phyloP scores from a whole-genome alignment of 352 stramenopile species.

The Phytophthora fragariae region DNA sequence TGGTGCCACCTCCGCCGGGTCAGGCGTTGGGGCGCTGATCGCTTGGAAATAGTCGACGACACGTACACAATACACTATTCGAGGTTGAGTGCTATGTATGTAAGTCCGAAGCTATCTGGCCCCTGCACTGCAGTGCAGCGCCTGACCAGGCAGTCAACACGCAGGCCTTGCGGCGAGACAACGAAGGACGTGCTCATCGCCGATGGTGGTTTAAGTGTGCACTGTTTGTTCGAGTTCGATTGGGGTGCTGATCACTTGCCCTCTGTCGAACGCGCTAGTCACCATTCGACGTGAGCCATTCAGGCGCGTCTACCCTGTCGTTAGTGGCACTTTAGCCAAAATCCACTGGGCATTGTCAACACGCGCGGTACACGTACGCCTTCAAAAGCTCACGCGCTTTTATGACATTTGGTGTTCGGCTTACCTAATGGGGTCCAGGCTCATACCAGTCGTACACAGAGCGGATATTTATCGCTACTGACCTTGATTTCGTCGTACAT shows the following conservation, averaged over 20 bases:
- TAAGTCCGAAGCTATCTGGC: constrained; percentile 21
- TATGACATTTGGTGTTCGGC: neutral
- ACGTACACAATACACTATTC: constrained; percentile 20
- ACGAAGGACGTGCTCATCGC: neutral
- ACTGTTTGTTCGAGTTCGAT: neutral
- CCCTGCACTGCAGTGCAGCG: neutral
- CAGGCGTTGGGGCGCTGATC: constrained; percentile 23
- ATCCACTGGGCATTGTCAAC: neutral
- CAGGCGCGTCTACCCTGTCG: neutral
- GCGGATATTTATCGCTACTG: too few species aligned
- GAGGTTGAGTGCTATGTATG: neutral
- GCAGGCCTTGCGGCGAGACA: neutral
- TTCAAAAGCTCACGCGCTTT: too few species aligned
- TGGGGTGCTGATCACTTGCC: neutral
- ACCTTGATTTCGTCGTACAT: too few species aligned
- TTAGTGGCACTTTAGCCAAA: neutral
- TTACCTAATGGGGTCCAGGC: too few species aligned
- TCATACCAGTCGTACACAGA: too few species aligned
- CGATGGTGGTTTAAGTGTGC: neutral
- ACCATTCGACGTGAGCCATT: constrained; percentile 1
- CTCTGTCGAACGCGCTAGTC: neutral
- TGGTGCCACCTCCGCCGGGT: constrained; percentile 17
- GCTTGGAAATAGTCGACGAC: constrained; percentile 4
- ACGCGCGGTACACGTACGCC: neutral
- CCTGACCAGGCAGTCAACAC: constrained; percentile 20